These are phyloP conservation scores for Peronospora farinosa DNA, from an alignment of 352 stramenopile genomes.

Conservation along the genomic window DNA sequence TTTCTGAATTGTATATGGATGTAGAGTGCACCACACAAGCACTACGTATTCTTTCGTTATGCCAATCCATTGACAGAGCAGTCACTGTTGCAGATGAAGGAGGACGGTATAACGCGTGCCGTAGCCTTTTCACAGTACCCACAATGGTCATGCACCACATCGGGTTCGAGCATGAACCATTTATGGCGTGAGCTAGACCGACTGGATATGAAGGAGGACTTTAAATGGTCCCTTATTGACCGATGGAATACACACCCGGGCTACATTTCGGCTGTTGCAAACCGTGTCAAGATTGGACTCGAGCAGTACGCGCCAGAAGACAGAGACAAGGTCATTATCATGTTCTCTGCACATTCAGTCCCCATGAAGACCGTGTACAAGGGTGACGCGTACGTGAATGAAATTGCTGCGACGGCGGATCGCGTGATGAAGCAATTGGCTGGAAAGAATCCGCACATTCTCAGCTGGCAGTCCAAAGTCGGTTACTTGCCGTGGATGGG, in stretches of 20 bases:
- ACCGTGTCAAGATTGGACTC: slow-evolving; percentile 90
- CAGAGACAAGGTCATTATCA: slow-evolving; percentile 85
- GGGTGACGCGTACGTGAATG: slow-evolving; percentile 83
- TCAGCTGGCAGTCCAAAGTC: slow-evolving; percentile 97
- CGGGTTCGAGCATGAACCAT: slow-evolving; percentile 92
- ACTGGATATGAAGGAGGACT: slow-evolving; percentile 83
- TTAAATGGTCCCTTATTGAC: slow-evolving; percentile 82
- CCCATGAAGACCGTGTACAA: slow-evolving; percentile 88
- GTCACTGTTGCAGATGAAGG: slow-evolving; percentile 92
- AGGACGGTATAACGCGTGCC: slow-evolving; percentile 92
- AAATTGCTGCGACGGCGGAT: slow-evolving; percentile 71
- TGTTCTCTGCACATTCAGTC: slow-evolving; percentile 88
- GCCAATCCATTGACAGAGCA: slow-evolving; percentile 95
- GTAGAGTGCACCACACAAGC: slow-evolving; percentile 84
- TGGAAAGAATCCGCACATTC: slow-evolving; percentile 73
- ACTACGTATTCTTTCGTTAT: slow-evolving; percentile 98
- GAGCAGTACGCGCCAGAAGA: slow-evolving; percentile 87
- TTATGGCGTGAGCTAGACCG: slow-evolving; percentile 78
- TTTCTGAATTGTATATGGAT: slow-evolving; percentile 8
- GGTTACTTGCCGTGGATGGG: slow-evolving; percentile 97
- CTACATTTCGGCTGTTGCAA: slow-evolving; percentile 91
- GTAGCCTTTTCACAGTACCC: slow-evolving; percentile 96
- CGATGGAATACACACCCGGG: slow-evolving; percentile 94
- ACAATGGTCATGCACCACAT: slow-evolving; percentile 97
- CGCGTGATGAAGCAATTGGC: slow-evolving; percentile 67